phyloP scores from a whole-genome alignment of 2,329 filamentous ascomycete species.

The Epichloe elymi region DNA sequence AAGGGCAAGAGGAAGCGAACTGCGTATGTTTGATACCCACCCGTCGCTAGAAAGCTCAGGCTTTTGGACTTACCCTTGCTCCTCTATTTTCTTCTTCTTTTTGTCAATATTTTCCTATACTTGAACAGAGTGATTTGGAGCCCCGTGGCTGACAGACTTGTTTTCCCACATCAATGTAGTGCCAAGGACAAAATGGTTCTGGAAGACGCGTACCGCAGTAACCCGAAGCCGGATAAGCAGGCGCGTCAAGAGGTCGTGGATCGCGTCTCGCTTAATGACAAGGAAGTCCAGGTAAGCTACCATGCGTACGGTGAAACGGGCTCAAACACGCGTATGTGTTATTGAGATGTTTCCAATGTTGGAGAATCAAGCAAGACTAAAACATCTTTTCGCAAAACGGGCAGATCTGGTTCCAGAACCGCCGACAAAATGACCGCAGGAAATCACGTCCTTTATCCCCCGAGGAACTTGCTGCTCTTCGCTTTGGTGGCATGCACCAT shows the following conservation, averaged over 20 bases:
- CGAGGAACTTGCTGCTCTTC: conserved; percentile 56
- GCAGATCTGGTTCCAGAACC: conserved; percentile 98
- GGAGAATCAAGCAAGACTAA: neutral
- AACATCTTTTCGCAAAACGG: neutral
- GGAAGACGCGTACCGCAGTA: conserved; percentile 70
- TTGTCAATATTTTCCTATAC: neutral
- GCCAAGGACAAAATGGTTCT: conserved; percentile 81
- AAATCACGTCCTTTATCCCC: conserved; percentile 71
- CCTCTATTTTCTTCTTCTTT: neutral
- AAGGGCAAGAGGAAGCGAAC: conserved; percentile 51
- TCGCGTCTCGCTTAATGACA: conserved; percentile 80
- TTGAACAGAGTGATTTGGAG: neutral
- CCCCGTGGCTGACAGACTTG: conserved; percentile 8
- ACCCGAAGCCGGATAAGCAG: conserved; percentile 84
- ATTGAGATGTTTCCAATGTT: neutral
- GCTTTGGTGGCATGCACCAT: conserved; percentile 40
- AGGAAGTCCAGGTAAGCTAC: conserved; percentile 77
- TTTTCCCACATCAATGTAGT: conserved; percentile 31
- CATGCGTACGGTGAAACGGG: neutral
- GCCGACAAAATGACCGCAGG: conserved; percentile 80
- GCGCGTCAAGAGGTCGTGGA: conserved; percentile 74
- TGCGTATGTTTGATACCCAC: conserved; percentile 33
- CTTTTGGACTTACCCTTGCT: no score
- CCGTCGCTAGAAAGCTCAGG: no score
- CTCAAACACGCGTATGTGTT: neutral